Evolutionary conservation across 208 protist genomes (phyloP).

Genomic region (Crithidia fasciculata): DNA sequence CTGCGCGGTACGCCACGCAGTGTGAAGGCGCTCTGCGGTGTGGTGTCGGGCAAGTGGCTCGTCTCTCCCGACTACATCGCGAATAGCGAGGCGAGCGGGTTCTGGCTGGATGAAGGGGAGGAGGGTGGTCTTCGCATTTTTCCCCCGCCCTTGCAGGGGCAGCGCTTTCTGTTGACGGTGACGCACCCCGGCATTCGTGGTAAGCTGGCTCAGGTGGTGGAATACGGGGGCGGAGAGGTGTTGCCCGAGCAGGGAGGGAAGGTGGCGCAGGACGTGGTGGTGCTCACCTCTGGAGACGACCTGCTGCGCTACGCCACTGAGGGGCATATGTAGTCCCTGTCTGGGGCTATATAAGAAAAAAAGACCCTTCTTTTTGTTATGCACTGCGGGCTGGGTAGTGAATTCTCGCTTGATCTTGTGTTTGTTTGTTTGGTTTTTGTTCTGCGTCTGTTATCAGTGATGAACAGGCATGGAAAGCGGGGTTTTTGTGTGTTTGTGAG

Average conservation of each 20-base stretch:
- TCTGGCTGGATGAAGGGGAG: constrained; percentile 83
- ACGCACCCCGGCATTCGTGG: constrained; percentile 51
- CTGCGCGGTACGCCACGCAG: constrained; percentile 78
- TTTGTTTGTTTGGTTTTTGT: background rate
- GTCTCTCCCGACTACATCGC: constrained; percentile 80
- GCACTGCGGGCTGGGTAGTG: too few relatives aligned
- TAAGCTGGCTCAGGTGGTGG: constrained; percentile 76
- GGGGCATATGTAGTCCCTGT: constrained; percentile 9
- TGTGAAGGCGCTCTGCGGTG: constrained; percentile 83
- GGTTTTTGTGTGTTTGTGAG: background rate
- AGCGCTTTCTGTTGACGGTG: constrained; percentile 78
- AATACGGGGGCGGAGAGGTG: constrained; percentile 83
- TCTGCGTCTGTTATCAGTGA: background rate
- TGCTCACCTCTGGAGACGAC: constrained; percentile 78
- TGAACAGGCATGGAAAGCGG: background rate
- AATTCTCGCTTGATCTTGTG: constrained; percentile 1
- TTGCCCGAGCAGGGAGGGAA: constrained; percentile 22
- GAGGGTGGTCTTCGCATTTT: constrained; percentile 75
- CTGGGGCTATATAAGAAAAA: background rate
- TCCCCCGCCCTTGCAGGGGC: constrained; percentile 70
- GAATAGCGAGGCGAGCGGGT: constrained; percentile 63
- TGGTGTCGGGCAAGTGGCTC: constrained; percentile 80
- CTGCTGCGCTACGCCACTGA: constrained; percentile 79
- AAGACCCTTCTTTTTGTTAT: too few relatives aligned
- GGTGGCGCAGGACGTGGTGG: constrained; percentile 60